phyloP scores from a whole-genome alignment of 805 yeast genomes.

The Saccharomycopsis malanga region DNA sequence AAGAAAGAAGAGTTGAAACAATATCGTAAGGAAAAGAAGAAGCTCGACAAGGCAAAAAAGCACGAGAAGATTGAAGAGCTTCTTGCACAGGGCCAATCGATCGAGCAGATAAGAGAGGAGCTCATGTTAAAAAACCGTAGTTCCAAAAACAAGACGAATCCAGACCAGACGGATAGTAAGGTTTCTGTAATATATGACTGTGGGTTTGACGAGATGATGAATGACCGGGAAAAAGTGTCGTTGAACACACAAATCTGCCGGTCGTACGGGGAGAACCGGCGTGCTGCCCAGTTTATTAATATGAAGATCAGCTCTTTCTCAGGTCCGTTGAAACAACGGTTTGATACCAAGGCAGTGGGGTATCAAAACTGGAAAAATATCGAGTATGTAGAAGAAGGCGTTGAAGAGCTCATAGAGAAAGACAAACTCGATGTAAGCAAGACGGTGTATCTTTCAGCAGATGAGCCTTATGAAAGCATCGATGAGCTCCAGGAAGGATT shows the following conservation, averaged over 20 bases:
- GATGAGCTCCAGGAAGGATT: slow-evolving; percentile 56
- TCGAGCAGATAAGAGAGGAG: slow-evolving; percentile 30
- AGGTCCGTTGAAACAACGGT: slow-evolving; percentile 58
- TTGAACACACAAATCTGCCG: slow-evolving; percentile 76
- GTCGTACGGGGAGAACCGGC: slow-evolving; percentile 71
- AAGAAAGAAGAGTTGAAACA: slow-evolving; percentile 54
- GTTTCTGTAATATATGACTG: slow-evolving; percentile 73
- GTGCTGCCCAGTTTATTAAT: slow-evolving; percentile 49
- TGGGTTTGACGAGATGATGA: slow-evolving; percentile 86
- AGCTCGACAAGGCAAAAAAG: slow-evolving; percentile 35
- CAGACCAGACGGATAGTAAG: slow-evolving; percentile 42
- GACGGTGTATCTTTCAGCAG: slow-evolving; percentile 74
- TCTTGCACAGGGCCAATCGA: slow-evolving; percentile 33
- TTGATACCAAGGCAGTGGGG: slow-evolving; percentile 52
- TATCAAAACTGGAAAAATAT: slow-evolving; percentile 66
- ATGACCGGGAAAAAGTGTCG: slow-evolving; percentile 59
- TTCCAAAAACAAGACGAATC: slow-evolving; percentile 29
- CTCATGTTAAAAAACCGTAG: slow-evolving; percentile 27
- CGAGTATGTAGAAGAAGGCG: slow-evolving; percentile 37
- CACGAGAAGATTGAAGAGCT: slow-evolving; percentile 32
- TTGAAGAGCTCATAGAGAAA: slow-evolving; percentile 29
- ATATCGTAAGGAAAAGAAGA: slow-evolving; percentile 49
- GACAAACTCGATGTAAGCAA: slow-evolving; percentile 27
- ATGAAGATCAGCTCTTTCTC: slow-evolving; percentile 59
- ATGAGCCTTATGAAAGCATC: slow-evolving; percentile 59